Evolutionary conservation across 2,329 filamentous ascomycete species (phyloP).

Genomic region (Cryphonectria parasitica): DNA sequence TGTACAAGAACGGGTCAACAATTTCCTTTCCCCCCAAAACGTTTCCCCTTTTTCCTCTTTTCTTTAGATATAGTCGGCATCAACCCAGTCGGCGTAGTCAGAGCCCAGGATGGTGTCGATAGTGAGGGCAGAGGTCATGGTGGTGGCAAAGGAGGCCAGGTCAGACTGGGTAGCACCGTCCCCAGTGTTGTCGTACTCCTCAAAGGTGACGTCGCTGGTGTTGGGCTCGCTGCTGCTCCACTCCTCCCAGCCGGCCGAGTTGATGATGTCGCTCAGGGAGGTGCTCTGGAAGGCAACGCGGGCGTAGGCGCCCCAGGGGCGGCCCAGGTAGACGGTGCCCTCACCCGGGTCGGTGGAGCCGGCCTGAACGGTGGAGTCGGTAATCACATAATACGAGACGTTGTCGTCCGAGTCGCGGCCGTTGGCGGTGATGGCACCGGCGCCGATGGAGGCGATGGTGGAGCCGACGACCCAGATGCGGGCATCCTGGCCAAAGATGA

Average conservation of each 20-base stretch:
- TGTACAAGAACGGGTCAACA: conserved; percentile 13
- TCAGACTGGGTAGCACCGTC: conserved; percentile 49
- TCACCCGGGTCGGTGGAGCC: conserved; percentile 41
- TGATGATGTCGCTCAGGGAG: conserved; percentile 51
- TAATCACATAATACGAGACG: conserved; percentile 58
- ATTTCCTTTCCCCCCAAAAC: not conserved
- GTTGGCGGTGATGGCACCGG: conserved; percentile 52
- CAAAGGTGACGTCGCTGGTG: conserved; percentile 58
- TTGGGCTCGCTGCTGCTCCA: conserved; percentile 47
- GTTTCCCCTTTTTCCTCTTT: not conserved
- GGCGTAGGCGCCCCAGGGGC: conserved; percentile 55
- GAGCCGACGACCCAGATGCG: conserved; percentile 56
- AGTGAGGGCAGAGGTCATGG: conserved; percentile 37
- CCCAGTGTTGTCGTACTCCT: conserved; percentile 57
- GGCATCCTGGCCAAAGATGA: conserved; percentile 61
- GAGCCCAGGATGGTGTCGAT: conserved; percentile 37
- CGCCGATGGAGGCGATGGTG: conserved; percentile 50
- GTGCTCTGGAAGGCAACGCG: conserved; percentile 55
- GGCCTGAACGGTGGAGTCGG: conserved; percentile 52
- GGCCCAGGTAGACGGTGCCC: conserved; percentile 54
- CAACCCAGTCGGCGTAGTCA: conserved; percentile 28
- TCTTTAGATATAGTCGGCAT: conserved; percentile 24
- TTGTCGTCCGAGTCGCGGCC: conserved; percentile 44
- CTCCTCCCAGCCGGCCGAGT: conserved; percentile 53
- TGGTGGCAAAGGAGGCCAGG: conserved; percentile 51